Evolutionary conservation across 352 stramenopile species (phyloP), one percentile per base, ranked within the genome.

Genomic region (Globisporangium heterothallicum): DNA sequence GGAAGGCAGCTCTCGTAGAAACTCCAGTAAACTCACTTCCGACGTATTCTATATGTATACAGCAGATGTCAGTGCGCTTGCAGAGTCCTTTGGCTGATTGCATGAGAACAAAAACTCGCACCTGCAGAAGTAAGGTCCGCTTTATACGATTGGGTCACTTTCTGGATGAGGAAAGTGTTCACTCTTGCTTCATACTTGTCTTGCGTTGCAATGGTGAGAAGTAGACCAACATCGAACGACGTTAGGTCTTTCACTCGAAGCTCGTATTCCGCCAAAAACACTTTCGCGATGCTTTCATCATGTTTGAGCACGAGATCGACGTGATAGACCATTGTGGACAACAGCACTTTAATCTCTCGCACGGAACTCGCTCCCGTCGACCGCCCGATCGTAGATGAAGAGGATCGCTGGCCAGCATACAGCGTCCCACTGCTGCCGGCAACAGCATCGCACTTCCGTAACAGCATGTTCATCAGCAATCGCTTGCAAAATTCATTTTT

Each of bases 291-390:
- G 13, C 25, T 49, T 5, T 76, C 55, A 38, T 76, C 70, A 38
- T 86, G 67, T 22, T 70, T 61, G 43, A 84, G 48, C 12, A 72
- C 61, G 42, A 78, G 66, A 25, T 81, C 72, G 2, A 81, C 42
- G 26, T 86, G 70, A 49, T 84, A 83, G 13, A 86, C 46, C 35
- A 86, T 72, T 6, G 70, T 86, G 14, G 72, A 78, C 30, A 75
- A 65, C 2, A 77, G 44, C 25, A 52, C 54, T 19, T 61, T 59
- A 9, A 78, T 42, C 27, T 78, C 64, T 9, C 58, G 53, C 3
- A 52, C 46, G 10, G 44, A 44, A 6, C 30, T 16, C 5, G 34
- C 21, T n/a, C 44, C 38, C 25, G 34, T 6, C 24, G n/a, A 36
- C 6, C 29, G 27, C 1, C 40, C 49, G n/a, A 16, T 6, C 16